Evolutionary conservation across 345 rosid genomes (phyloP), one percentile per base, ranked within the genome.

Genomic region (Eucalyptus caleyi): DNA sequence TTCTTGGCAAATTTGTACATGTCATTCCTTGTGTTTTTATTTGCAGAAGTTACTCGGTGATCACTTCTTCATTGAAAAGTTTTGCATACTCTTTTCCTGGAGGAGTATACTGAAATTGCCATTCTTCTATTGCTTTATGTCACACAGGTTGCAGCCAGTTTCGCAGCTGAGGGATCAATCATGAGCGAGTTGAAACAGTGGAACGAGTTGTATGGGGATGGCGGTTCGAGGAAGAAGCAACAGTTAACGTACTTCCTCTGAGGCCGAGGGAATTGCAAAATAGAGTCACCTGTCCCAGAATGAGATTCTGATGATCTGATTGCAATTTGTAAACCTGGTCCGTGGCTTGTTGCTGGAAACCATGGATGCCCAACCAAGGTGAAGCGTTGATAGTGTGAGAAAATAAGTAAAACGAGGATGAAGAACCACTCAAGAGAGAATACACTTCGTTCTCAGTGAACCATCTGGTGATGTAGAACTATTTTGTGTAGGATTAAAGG

Each of bases 161-260:
- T 96, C 88, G 95, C 99, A 27, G 89, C 96, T 1, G 97, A 93
- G 47, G 99, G 98, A 87, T 92, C 93, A 1, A 94, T 92, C 89
- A 98, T 96, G 99, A 90, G 90, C 49, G 99, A 98, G 93, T 88
- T 98, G 91, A 97, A 93, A 92, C 97, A 97, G 88, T 98, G 98
- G 99, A 97, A 97, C 89, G 97, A 98, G 26, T 56, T 94, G 94
- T 96, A 95, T 56, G 99, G 99, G 45, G 98, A 96, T 92, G 99
- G 99, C 21, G 98, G 99, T 86, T 96, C 99, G 1, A 97, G 99
- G 94, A 98, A 97, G 92, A 94, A 95, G 91, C 94, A 98, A 91
- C 99, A 96, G 90, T 86, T 97, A 47, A 89, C 99, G 30, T 97
- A 96, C 92, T 97, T 97, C 94, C 89, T 97, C 40, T 97, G 92